Conservation (phyloP, 108 stramenopile genomes). For the Nitzschia putrida region DNA sequence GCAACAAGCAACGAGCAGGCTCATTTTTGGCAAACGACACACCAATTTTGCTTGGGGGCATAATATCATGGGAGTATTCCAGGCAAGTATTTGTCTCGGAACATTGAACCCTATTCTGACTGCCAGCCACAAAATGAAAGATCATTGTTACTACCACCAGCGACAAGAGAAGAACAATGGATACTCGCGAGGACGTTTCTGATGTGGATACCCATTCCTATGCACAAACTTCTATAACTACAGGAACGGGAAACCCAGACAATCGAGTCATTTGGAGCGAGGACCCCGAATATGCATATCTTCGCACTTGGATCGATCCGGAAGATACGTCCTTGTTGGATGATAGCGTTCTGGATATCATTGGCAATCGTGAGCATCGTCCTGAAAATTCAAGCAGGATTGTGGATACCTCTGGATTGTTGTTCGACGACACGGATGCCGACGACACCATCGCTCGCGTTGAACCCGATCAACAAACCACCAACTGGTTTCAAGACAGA, state of each 20-base stretch:
- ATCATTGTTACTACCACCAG: too few species aligned
- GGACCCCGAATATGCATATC: constrained; percentile 40
- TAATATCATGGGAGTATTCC: too few species aligned
- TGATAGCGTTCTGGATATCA: not conserved
- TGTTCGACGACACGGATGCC: constrained; percentile 7
- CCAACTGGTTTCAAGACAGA: not conserved
- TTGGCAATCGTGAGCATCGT: not conserved
- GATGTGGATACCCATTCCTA: constrained; percentile 9
- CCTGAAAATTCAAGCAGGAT: not conserved
- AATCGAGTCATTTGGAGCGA: constrained; percentile 35
- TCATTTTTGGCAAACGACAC: too few species aligned
- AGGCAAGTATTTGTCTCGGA: too few species aligned
- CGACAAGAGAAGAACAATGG: too few species aligned
- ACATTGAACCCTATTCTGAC: too few species aligned
- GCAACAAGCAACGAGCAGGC: too few species aligned
- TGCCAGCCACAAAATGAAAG: too few species aligned
- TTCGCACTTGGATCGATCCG: constrained; percentile 27
- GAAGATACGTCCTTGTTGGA: not conserved
- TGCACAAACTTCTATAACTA: constrained; percentile 2
- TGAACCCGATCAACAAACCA: constrained; percentile 1
- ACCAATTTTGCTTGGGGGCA: too few species aligned
- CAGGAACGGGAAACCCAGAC: constrained; percentile 16
- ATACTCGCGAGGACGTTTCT: constrained; percentile 2
- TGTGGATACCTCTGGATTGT: not conserved
- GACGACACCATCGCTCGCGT: constrained; percentile 18